Percentiles rank a stretch among this genome's conserved stretches.
These are phyloP conservation scores for Aquilaria yunnanensis DNA, from an alignment of 345 rosid species.

Conservation along the genomic window DNA sequence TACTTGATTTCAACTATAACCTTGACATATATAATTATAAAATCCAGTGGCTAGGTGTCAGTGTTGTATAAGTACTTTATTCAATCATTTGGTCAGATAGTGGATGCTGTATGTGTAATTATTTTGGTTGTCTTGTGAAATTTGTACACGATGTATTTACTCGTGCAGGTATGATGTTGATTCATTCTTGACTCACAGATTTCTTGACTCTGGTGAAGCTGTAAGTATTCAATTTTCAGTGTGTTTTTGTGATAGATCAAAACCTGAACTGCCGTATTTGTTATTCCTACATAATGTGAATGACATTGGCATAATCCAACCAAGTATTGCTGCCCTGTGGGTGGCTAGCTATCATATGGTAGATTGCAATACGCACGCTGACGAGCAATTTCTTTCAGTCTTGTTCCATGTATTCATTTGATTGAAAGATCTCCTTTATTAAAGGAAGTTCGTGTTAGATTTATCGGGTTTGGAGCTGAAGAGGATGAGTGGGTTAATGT, in stretches of 20 bases:
- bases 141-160: background rate
- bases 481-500: constrained; percentile 71
- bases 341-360: background rate
- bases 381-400: background rate
- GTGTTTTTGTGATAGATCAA: too few relatives aligned
- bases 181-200: constrained; percentile 40
- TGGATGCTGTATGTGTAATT: too few relatives aligned
- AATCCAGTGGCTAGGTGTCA: too few relatives aligned
- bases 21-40: too few relatives aligned
- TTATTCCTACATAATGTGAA: too few relatives aligned
- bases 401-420: constrained; percentile 14
- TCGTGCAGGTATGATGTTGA: constrained; percentile 65
- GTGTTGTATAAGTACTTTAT: too few relatives aligned
- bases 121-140: background rate
- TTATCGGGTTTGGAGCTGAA: constrained; percentile 64
- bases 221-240: constrained; percentile 31
- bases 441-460: constrained; percentile 74
- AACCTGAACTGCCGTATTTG: too few relatives aligned
- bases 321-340: background rate
- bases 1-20: too few relatives aligned
- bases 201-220: constrained; percentile 45
- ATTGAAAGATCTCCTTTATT: constrained; percentile 23
- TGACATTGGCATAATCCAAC: background rate
- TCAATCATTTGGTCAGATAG: too few relatives aligned
- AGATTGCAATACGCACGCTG: background rate